These are phyloP conservation scores for Geum urbanum DNA, from an alignment of 306 rosid genomes.

Conservation along the genomic window DNA sequence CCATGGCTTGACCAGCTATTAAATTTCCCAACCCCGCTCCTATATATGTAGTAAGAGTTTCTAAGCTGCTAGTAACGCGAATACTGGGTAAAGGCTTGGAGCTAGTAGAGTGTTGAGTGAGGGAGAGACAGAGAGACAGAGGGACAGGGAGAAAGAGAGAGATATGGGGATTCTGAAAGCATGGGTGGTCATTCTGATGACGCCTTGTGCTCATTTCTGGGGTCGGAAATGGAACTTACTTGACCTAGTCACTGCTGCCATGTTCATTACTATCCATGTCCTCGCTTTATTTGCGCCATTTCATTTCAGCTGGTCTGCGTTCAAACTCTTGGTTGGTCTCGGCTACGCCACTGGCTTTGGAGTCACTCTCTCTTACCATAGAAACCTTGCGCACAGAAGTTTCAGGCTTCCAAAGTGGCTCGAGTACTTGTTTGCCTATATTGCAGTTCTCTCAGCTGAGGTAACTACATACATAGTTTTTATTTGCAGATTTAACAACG, in stretches of 20 bases:
- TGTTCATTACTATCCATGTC: conserved; percentile 53
- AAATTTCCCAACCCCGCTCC: not conserved
- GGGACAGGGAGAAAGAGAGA: not conserved
- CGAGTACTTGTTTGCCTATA: conserved; percentile 73
- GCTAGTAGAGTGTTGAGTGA: not conserved
- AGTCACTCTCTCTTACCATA: conserved; percentile 68
- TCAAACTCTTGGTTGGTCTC: conserved; percentile 45
- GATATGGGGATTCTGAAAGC: not conserved
- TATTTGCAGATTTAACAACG: not conserved
- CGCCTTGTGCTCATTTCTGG: not conserved
- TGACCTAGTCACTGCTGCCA: conserved; percentile 57
- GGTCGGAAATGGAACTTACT: conserved; percentile 64
- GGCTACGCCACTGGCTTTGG: conserved; percentile 63
- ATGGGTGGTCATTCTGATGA: not conserved
- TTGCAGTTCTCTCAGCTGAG: conserved; percentile 79
- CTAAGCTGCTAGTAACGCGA: not conserved
- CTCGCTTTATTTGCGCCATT: conserved; percentile 70
- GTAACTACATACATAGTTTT: conserved; percentile 12
- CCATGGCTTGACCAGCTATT: not conserved
- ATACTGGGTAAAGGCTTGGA: no score
- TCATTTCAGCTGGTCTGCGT: conserved; percentile 54
- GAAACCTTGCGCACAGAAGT: conserved; percentile 79
- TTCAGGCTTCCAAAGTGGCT: conserved; percentile 85
- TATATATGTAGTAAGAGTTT: no score
- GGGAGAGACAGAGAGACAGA: not conserved